phyloP scores from a whole-genome alignment of 495 filamentous ascomycete species.

The Aspergillus ostianus region DNA sequence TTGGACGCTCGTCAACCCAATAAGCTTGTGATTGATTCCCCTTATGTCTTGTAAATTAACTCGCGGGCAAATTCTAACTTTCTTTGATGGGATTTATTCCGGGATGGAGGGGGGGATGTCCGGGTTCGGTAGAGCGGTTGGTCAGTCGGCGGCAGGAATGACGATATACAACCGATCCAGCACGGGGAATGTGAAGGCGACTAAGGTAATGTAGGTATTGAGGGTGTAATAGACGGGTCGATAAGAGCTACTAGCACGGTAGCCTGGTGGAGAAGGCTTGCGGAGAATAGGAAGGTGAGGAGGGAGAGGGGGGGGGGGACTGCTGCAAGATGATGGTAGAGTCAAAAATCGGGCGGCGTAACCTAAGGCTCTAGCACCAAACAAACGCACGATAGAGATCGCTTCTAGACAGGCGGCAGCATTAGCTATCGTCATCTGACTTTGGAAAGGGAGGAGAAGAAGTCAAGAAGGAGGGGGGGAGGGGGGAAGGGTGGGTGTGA shows the following conservation, averaged over 20 bases:
- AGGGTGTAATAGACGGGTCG: background rate
- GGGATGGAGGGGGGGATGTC: background rate
- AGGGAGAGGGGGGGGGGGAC: slow-evolving; percentile 2
- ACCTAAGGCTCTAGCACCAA: slow-evolving; percentile 7
- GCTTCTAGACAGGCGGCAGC: slow-evolving; percentile 21
- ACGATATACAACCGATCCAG: background rate
- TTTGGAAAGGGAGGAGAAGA: background rate
- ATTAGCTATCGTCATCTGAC: slow-evolving; percentile 27
- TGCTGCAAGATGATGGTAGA: slow-evolving; percentile 21
- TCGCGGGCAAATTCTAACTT: background rate
- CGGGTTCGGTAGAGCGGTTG: background rate
- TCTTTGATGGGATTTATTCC: background rate
- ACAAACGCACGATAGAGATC: slow-evolving; percentile 12
- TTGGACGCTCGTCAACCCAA: slow-evolving; percentile 9
- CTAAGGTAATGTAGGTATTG: too few species aligned
- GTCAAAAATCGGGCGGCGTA: slow-evolving; percentile 12
- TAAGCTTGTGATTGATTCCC: slow-evolving; percentile 29
- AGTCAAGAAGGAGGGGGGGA: slow-evolving; percentile 1
- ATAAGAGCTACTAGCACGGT: background rate
- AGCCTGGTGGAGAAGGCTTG: background rate
- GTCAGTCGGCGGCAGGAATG: slow-evolving; percentile 3
- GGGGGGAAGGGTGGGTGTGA: slow-evolving; percentile 6
- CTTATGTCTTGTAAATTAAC: background rate
- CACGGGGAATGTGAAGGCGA: slow-evolving; percentile 5
- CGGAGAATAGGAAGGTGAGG: slow-evolving; percentile 18